A percentile compares a stretch with the other conserved stretches of the same genome.
These are phyloP conservation scores for Tolypocladium endophyticum DNA, from an alignment of 2,329 filamentous ascomycete species.

Conservation along the genomic window DNA sequence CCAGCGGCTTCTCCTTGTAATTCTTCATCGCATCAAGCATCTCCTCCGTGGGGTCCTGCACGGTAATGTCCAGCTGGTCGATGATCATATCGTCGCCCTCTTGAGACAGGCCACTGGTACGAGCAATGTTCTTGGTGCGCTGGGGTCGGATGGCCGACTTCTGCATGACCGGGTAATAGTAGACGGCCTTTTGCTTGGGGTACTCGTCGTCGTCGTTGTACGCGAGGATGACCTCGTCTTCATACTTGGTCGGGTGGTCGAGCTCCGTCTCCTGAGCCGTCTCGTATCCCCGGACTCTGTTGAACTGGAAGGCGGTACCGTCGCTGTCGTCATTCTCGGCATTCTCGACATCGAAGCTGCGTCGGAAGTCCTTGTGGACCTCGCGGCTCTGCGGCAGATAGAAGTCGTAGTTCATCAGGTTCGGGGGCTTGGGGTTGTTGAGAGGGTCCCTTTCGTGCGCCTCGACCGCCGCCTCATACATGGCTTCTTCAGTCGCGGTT, in stretches of 20 bases:
- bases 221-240: slow-evolving; percentile 51
- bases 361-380: slow-evolving; percentile 44
- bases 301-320: slow-evolving; percentile 54
- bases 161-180: slow-evolving; percentile 61
- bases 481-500: slow-evolving; percentile 41
- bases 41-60: slow-evolving; percentile 45
- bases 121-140: slow-evolving; percentile 52
- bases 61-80: slow-evolving; percentile 44
- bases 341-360: slow-evolving; percentile 49
- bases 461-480: slow-evolving; percentile 38
- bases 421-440: slow-evolving; percentile 43
- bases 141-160: slow-evolving; percentile 51
- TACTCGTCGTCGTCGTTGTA: slow-evolving; percentile 42
- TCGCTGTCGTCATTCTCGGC: slow-evolving; percentile 40
- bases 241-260: slow-evolving; percentile 49
- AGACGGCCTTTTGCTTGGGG: slow-evolving; percentile 45
- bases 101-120: slow-evolving; percentile 32
- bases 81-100: slow-evolving; percentile 41
- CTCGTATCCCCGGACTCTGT: slow-evolving; percentile 54
- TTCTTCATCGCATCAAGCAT: slow-evolving; percentile 39
- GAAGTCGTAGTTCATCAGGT: slow-evolving; percentile 56
- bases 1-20: slow-evolving; percentile 43
- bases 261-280: slow-evolving; percentile 47
- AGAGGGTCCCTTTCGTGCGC: slow-evolving; percentile 46
- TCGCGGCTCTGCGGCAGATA: slow-evolving; percentile 43